These are phyloP conservation scores for Scedosporium aurantiacum DNA, from an alignment of 2,329 filamentous ascomycete species.

Conservation along the genomic window DNA sequence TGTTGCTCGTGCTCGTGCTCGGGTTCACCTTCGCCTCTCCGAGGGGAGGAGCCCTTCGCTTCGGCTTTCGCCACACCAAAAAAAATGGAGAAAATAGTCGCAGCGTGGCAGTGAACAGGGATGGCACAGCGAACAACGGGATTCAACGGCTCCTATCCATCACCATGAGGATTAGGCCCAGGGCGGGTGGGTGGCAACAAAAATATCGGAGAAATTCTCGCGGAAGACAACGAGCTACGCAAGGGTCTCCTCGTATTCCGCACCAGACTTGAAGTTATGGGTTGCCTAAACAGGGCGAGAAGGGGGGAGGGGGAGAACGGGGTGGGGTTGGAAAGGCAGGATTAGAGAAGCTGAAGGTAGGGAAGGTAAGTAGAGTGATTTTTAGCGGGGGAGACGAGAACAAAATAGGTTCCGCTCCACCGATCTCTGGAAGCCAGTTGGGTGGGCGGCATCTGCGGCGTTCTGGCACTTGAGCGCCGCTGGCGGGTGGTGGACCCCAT, in stretches of 20 bases:
- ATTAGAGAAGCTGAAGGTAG: not conserved
- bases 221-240: constrained; percentile 1
- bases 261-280: not conserved
- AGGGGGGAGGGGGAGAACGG: not conserved
- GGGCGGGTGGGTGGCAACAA: not conserved
- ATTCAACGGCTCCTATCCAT: not conserved
- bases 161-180: not conserved
- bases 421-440: not conserved
- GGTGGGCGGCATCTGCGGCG: not conserved
- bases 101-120: not conserved
- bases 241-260: not conserved
- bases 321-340: not conserved
- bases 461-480: not conserved
- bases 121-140: not conserved
- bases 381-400: not conserved
- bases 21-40: not conserved
- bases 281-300: not conserved
- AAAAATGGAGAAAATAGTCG: not conserved
- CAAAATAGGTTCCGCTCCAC: not conserved
- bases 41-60: not conserved
- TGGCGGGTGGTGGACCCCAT: not conserved
- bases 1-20: not conserved
- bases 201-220: not conserved
- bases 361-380: not conserved
- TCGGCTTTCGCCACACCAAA: not conserved